Evolutionary conservation across 2,329 filamentous ascomycete genomes (phyloP).

Genomic region (Phyllosticta ampelicida): DNA sequence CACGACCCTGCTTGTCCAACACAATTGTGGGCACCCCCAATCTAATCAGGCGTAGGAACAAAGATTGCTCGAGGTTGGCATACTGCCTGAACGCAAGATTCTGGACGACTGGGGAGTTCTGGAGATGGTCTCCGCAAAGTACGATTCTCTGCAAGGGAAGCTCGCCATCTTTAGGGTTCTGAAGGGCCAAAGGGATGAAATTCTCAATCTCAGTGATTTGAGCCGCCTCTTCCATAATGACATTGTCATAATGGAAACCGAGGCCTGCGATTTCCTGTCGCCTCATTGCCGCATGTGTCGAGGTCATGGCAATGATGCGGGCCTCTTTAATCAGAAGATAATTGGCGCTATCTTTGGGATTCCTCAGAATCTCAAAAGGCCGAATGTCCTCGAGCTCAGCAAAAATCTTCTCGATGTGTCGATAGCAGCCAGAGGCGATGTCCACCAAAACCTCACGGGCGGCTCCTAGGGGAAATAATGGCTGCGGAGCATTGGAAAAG

Average conservation of each 20-base stretch:
- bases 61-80: constrained; percentile 88
- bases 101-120: constrained; percentile 93
- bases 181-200: constrained; percentile 89
- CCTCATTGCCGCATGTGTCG: constrained; percentile 92
- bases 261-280: constrained; percentile 79
- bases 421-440: constrained; percentile 72
- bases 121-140: constrained; percentile 87
- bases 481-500: constrained; percentile 79
- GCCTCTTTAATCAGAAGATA: constrained; percentile 93
- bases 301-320: constrained; percentile 97
- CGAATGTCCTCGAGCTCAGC: constrained; percentile 84
- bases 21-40: constrained; percentile 84
- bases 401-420: constrained; percentile 83
- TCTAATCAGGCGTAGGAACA: constrained; percentile 84
- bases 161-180: constrained; percentile 63
- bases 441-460: constrained; percentile 61
- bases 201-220: constrained; percentile 97
- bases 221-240: constrained; percentile 96
- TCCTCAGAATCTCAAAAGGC: constrained; percentile 87
- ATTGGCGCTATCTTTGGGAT: constrained; percentile 85
- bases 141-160: constrained; percentile 77
- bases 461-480: constrained; percentile 60
- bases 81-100: constrained; percentile 90
- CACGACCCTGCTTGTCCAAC: constrained; percentile 87
- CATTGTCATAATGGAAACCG: constrained; percentile 96